Conservation (phyloP, 345 rosid genomes). For the Eucalyptus erythrocorys region DNA sequence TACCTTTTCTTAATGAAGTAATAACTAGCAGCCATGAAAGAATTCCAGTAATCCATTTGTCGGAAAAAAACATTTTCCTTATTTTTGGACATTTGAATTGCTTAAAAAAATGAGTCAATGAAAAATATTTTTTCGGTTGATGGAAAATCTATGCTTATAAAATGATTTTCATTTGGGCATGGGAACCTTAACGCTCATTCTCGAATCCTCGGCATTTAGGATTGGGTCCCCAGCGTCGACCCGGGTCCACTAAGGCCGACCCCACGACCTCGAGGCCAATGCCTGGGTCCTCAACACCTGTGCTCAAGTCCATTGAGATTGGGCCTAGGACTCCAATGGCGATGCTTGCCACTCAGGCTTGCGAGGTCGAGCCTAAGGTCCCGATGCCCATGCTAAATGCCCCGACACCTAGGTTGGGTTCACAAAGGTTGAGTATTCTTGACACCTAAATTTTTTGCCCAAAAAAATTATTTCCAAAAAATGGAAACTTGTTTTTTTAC, state of each 20-base stretch:
- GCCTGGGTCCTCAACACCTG: rapidly evolving
- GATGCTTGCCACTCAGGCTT: rapidly evolving
- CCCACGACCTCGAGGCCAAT: background rate
- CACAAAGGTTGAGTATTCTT: background rate
- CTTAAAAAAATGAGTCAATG: no score
- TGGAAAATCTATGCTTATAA: no score
- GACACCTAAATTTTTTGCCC: no score
- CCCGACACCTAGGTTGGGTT: background rate
- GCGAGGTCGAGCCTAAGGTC: background rate
- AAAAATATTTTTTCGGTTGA: no score
- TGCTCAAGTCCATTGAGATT: background rate
- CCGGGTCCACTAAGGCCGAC: rapidly evolving
- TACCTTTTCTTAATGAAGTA: background rate
- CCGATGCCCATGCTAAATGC: background rate
- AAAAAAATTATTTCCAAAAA: no score
- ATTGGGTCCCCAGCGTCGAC: rapidly evolving
- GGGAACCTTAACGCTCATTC: background rate
- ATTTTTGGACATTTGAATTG: no score
- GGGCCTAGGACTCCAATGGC: background rate
- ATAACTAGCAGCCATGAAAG: background rate
- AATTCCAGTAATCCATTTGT: background rate
- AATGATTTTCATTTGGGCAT: background rate
- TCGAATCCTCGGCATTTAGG: rapidly evolving
- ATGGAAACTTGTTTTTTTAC: no score
- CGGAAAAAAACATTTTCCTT: no score